Percentiles rank a stretch among this genome's conserved stretches.
phyloP scores from a whole-genome alignment of 2,329 filamentous ascomycete genomes.

The Mollisia scopiformis region DNA sequence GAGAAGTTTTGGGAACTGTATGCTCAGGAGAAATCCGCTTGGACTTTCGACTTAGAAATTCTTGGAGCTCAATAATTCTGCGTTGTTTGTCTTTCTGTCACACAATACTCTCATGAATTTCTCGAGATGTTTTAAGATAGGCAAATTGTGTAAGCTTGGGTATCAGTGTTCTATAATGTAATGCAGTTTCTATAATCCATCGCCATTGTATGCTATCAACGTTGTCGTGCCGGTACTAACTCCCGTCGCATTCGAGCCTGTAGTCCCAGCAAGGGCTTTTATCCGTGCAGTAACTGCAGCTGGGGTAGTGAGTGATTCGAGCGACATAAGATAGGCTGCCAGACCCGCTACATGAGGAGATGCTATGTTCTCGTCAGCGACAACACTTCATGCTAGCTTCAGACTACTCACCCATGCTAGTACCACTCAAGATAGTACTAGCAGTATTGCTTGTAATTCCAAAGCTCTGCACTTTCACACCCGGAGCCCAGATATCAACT shows the following conservation, averaged over 20 bases:
- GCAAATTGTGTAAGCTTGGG: too few species aligned
- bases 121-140: too few species aligned
- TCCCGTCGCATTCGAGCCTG: slow-evolving; percentile 38
- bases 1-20: slow-evolving; percentile 47
- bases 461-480: slow-evolving; percentile 48
- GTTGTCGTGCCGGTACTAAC: slow-evolving; percentile 51
- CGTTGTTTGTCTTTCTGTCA: not conserved
- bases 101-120: too few species aligned
- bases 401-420: slow-evolving; percentile 52
- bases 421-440: slow-evolving; percentile 56
- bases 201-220: slow-evolving; percentile 59
- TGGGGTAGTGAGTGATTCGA: slow-evolving; percentile 44
- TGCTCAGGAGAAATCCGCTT: slow-evolving; percentile 40
- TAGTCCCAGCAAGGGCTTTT: slow-evolving; percentile 39
- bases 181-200: slow-evolving; percentile 18
- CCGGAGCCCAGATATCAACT: slow-evolving; percentile 56
- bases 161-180: not conserved
- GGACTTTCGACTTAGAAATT: slow-evolving; percentile 44
- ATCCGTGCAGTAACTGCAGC: slow-evolving; percentile 43
- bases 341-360: slow-evolving; percentile 70
- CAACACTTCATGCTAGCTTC: not conserved
- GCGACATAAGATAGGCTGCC: slow-evolving; percentile 65
- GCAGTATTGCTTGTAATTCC: slow-evolving; percentile 47
- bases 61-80: slow-evolving; percentile 14
- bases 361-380: slow-evolving; percentile 46